Conservation (phyloP, 257 asterid species). For the Avicennia marina region DNA sequence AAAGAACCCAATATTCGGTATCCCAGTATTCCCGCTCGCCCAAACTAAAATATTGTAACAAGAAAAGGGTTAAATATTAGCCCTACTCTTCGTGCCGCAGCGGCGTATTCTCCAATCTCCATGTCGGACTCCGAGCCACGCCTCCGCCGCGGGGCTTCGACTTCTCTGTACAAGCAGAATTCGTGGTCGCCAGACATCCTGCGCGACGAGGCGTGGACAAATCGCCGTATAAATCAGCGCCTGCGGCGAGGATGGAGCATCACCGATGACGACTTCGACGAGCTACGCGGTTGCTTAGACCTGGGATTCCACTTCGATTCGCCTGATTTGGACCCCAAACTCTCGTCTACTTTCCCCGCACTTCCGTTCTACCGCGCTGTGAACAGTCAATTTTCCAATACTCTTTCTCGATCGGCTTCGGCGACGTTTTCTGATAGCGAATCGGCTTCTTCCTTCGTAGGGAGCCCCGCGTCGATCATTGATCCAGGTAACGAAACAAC, state of each 20-base stretch:
- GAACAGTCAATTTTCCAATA: slow-evolving; percentile 22
- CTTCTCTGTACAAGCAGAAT: slow-evolving; percentile 42
- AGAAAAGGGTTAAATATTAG: too few relatives aligned
- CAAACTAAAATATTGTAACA: neutral
- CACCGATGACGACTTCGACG: slow-evolving; percentile 63
- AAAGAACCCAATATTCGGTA: slow-evolving; percentile 12
- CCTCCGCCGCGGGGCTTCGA: slow-evolving; percentile 21
- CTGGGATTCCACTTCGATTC: slow-evolving; percentile 65
- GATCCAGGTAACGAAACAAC: slow-evolving; percentile 39
- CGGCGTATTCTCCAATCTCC: slow-evolving; percentile 19
- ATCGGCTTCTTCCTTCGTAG: slow-evolving; percentile 19
- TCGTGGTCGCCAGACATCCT: slow-evolving; percentile 60
- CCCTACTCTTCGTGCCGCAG: slow-evolving; percentile 6
- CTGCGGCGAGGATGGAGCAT: slow-evolving; percentile 38
- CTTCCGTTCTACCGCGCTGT: slow-evolving; percentile 56
- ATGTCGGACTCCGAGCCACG: slow-evolving; percentile 26
- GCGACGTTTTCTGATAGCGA: slow-evolving; percentile 36
- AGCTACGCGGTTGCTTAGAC: slow-evolving; percentile 67
- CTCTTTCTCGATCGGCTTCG: slow-evolving; percentile 45
- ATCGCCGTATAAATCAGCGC: slow-evolving; percentile 30
- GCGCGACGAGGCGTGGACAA: slow-evolving; percentile 60
- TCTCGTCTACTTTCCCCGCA: slow-evolving; percentile 58
- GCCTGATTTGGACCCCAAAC: slow-evolving; percentile 53
- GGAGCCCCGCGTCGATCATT: slow-evolving; percentile 30
- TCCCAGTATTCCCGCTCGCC: slow-evolving; percentile 32